phyloP scores from a whole-genome alignment of 1,139 yeast genomes.

The Protomyces arabidopsidicola region DNA sequence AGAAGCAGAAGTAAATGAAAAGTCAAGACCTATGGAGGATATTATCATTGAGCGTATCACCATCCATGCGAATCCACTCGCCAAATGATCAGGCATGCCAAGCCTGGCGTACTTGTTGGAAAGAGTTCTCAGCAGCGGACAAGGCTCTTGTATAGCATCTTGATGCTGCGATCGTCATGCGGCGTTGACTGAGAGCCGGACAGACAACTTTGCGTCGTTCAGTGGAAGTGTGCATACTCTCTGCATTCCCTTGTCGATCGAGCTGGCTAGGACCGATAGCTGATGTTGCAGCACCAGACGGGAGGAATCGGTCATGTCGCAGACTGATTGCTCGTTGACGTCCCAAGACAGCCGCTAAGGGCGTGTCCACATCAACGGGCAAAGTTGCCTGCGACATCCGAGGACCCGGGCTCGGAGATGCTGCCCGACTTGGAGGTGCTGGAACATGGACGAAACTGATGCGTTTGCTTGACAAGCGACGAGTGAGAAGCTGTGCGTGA shows the following conservation, averaged over 20 bases:
- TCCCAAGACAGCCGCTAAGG: not conserved
- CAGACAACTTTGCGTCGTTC: not conserved
- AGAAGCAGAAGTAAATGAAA: slow-evolving; percentile 41
- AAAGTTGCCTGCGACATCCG: not conserved
- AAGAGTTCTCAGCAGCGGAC: not conserved
- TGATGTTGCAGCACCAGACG: not conserved
- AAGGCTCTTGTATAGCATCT: not conserved
- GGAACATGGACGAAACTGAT: not conserved
- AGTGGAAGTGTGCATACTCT: no score
- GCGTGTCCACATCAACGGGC: not conserved
- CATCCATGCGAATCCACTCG: slow-evolving; percentile 44
- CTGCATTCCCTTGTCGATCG: no score
- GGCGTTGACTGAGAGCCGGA: not conserved
- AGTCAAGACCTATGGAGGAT: slow-evolving; percentile 44
- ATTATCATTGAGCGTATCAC: slow-evolving; percentile 43
- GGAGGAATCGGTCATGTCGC: not conserved
- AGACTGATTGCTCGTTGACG: not conserved
- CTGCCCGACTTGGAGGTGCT: not conserved
- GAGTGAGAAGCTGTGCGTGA: not conserved
- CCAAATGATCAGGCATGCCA: slow-evolving; percentile 28
- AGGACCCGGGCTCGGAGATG: not conserved
- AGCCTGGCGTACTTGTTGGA: not conserved
- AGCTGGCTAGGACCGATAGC: no score
- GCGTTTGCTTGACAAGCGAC: not conserved
- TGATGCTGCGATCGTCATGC: not conserved